A percentile compares a stretch with the other conserved stretches of the same genome.
Conservation (phyloP, 768 basidiomycete genomes). For the Tephrocybe sp. region DNA sequence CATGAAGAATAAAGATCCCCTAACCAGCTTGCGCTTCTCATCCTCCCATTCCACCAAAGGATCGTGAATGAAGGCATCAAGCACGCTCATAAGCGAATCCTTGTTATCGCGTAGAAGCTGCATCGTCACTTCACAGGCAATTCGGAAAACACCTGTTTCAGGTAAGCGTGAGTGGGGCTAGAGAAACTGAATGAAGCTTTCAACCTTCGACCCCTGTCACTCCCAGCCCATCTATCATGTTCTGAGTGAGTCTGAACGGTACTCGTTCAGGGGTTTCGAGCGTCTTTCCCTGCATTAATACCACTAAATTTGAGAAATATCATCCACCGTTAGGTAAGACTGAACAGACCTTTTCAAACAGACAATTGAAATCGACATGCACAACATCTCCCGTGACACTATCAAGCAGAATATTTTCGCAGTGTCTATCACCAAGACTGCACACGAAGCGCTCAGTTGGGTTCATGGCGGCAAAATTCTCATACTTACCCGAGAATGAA, state of each 20-base stretch:
- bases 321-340: too few relatives aligned
- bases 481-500: conserved; percentile 85
- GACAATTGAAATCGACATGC: conserved; percentile 96
- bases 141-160: conserved; percentile 76
- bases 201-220: conserved; percentile 89
- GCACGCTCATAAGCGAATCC: conserved; percentile 90
- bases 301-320: background rate
- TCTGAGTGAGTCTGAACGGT: conserved; percentile 93
- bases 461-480: background rate
- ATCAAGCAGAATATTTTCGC: conserved; percentile 95
- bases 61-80: conserved; percentile 96
- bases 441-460: background rate
- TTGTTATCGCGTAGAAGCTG: conserved; percentile 84
- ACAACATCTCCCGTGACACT: conserved; percentile 84
- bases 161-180: background rate
- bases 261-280: conserved; percentile 89
- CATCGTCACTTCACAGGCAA: conserved; percentile 88
- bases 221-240: conserved; percentile 88
- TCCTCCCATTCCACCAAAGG: conserved; percentile 96
- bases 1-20: background rate
- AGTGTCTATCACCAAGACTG: conserved; percentile 96
- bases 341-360: conserved; percentile 83
- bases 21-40: conserved; percentile 64
- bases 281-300: conserved; percentile 56
- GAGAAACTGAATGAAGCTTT: conserved; percentile 3